phyloP scores from a whole-genome alignment of 768 basidiomycete species.

The Clitopilus passeckerianus region DNA sequence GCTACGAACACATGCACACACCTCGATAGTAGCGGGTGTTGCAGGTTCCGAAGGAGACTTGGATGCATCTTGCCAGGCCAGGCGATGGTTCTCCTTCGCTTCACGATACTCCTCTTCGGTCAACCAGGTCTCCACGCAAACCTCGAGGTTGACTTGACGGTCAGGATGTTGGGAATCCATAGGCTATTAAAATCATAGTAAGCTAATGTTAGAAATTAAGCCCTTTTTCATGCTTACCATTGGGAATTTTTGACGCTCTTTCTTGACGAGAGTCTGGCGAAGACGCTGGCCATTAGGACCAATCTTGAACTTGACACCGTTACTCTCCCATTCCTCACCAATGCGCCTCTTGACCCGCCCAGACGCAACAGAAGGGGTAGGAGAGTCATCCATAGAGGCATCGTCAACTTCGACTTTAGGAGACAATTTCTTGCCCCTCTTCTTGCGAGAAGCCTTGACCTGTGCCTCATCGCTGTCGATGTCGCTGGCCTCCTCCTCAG shows the following conservation, averaged over 20 bases:
- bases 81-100: constrained; percentile 53
- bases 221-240: constrained; percentile 52
- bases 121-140: constrained; percentile 77
- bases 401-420: constrained; percentile 30
- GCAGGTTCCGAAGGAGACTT: constrained; percentile 37
- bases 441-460: constrained; percentile 36
- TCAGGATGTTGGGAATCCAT: constrained; percentile 77
- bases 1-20: background rate
- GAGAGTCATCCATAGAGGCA: constrained; percentile 43
- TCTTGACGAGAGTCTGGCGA: constrained; percentile 68
- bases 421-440: constrained; percentile 43
- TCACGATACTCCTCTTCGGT: constrained; percentile 67
- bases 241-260: constrained; percentile 59
- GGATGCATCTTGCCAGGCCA: constrained; percentile 68
- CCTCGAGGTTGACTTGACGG: constrained; percentile 58
- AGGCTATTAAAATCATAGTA: constrained; percentile 39
- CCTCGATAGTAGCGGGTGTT: constrained; percentile 24
- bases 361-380: constrained; percentile 45
- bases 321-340: constrained; percentile 75
- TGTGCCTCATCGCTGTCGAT: constrained; percentile 28
- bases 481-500: constrained; percentile 41
- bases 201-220: constrained; percentile 1
- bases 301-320: constrained; percentile 68
- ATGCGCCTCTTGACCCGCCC: constrained; percentile 42
- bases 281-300: constrained; percentile 65